Conservation (phyloP, 768 basidiomycete species). For the Suillus hirtellus region DNA sequence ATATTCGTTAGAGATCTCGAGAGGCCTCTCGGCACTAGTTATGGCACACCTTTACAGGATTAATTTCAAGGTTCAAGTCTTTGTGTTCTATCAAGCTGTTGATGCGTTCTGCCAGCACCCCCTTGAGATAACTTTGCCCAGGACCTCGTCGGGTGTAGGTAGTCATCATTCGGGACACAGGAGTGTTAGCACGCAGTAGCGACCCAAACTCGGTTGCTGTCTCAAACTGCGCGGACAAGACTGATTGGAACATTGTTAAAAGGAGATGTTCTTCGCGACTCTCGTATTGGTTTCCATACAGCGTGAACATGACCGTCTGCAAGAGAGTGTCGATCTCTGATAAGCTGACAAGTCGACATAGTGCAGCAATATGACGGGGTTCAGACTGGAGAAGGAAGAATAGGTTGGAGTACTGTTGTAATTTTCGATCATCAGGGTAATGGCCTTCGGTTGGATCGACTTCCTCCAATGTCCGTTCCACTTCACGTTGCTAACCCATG, state of each 20-base stretch:
- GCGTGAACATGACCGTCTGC: constrained; percentile 99
- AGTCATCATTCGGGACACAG: constrained; percentile 99
- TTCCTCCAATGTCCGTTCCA: constrained; percentile 93
- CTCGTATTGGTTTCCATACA: constrained; percentile 99
- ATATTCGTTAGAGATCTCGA: not conserved
- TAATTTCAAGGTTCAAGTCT: constrained; percentile 98
- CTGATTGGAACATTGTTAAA: constrained; percentile 99
- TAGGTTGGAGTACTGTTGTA: constrained; percentile 96
- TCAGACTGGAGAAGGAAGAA: constrained; percentile 99
- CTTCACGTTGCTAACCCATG: constrained; percentile 79
- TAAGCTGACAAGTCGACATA: constrained; percentile 94
- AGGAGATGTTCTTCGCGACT: constrained; percentile 97
- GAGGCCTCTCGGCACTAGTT: not conserved
- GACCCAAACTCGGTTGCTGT: constrained; percentile 99
- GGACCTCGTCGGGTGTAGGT: constrained; percentile 99
- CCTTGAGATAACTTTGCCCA: constrained; percentile 97
- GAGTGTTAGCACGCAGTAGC: constrained; percentile 95
- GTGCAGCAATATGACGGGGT: constrained; percentile 93
- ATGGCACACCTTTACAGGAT: constrained; percentile 84
- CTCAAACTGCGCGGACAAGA: constrained; percentile 98
- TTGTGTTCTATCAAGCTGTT: constrained; percentile 99
- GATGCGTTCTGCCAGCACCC: constrained; percentile 95
- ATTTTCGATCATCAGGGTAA: constrained; percentile 91
- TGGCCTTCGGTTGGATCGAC: constrained; percentile 90
- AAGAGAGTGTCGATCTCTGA: constrained; percentile 98